Conservation (phyloP, 75 land plant species). For the Pinus tabuliformis region DNA sequence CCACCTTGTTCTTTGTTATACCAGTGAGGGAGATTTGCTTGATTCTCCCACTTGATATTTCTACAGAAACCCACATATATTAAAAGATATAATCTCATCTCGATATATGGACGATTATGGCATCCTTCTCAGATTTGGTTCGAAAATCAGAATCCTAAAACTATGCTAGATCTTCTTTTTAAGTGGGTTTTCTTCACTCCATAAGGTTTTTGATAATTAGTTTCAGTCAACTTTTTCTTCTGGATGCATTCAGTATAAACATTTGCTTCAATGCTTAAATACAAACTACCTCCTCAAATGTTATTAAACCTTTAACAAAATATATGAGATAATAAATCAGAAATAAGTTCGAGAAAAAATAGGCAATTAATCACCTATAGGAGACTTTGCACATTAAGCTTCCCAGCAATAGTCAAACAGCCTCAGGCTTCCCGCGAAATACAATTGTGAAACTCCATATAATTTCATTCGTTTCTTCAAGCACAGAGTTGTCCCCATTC, state of each 20-base stretch:
- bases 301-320: background rate
- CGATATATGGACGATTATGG: too few relatives aligned
- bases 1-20: too few relatives aligned
- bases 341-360: background rate
- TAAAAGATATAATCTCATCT: too few relatives aligned
- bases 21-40: too few relatives aligned
- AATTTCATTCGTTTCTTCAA: background rate
- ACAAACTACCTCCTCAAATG: background rate
- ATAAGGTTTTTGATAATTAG: background rate
- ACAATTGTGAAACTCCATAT: background rate
- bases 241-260: slow-evolving; percentile 2
- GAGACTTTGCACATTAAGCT: background rate
- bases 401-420: background rate
- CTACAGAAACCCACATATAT: too few relatives aligned
- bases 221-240: background rate
- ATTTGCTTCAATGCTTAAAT: background rate
- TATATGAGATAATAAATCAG: background rate
- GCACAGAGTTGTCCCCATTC: background rate
- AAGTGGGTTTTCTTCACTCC: too few relatives aligned
- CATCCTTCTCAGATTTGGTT: too few relatives aligned
- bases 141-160: too few relatives aligned
- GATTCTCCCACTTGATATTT: too few relatives aligned
- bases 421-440: background rate
- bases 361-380: background rate
- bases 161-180: too few relatives aligned